These are phyloP conservation scores for Cucumis cinereus DNA, from an alignment of 306 rosid genomes.

Conservation along the genomic window DNA sequence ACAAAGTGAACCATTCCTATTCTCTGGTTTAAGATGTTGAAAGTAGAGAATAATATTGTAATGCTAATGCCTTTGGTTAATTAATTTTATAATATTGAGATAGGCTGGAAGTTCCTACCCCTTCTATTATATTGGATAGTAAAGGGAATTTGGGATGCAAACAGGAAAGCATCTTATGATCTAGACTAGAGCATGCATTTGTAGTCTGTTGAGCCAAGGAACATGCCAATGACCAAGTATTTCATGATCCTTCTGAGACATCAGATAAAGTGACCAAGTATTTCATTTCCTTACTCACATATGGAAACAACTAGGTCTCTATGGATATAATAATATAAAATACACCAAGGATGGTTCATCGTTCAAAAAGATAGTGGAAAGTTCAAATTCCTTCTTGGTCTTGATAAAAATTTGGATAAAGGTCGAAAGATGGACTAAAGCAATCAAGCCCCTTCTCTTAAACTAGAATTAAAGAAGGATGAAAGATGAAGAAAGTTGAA, in stretches of 20 bases:
- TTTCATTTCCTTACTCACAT: not conserved
- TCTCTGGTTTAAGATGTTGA: not conserved
- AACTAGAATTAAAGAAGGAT: not conserved
- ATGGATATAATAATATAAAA: not conserved
- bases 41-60: not conserved
- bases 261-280: not conserved
- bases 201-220: not conserved
- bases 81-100: not conserved
- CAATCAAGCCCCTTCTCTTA: not conserved
- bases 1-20: not conserved
- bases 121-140: not conserved
- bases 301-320: slow-evolving; percentile 5
- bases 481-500: slow-evolving; percentile 6
- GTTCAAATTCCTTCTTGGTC: not conserved
- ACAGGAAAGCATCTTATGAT: not conserved
- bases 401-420: not conserved
- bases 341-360: not conserved
- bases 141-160: not conserved
- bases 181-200: not conserved
- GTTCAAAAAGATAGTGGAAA: not conserved
- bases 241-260: not conserved
- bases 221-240: not conserved
- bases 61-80: not conserved
- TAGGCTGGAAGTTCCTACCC: not conserved
- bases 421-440: not conserved